phyloP scores from a whole-genome alignment of 495 filamentous ascomycete species.

The Apodospora peruviana region DNA sequence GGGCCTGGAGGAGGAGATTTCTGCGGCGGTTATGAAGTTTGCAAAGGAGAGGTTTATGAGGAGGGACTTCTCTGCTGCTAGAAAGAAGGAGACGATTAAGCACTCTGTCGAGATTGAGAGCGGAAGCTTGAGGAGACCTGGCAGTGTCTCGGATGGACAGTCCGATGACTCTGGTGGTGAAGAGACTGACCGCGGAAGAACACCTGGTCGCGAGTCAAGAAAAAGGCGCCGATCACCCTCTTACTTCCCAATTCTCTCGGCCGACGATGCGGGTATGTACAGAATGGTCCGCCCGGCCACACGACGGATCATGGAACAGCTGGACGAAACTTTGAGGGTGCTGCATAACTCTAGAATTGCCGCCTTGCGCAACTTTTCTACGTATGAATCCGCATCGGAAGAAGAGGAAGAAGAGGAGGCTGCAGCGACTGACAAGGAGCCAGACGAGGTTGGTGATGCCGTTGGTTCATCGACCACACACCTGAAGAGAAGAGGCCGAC shows the following conservation, averaged over 20 bases:
- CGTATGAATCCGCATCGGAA: slow-evolving; percentile 26
- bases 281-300: slow-evolving; percentile 57
- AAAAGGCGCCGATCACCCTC: slow-evolving; percentile 2
- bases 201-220: background rate
- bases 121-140: too few relatives aligned
- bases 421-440: background rate
- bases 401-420: slow-evolving; percentile 13
- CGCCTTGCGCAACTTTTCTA: slow-evolving; percentile 26
- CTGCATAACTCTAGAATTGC: slow-evolving; percentile 59
- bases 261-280: slow-evolving; percentile 55
- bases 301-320: slow-evolving; percentile 55
- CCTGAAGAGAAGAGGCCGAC: background rate
- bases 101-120: slow-evolving; percentile 11
- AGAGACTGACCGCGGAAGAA: background rate
- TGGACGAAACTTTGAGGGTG: slow-evolving; percentile 61
- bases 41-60: slow-evolving; percentile 56
- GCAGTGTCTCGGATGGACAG: too few relatives aligned
- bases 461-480: too few relatives aligned
- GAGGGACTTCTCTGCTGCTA: slow-evolving; percentile 2
- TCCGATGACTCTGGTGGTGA: background rate
- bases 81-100: background rate
- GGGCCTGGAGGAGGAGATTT: slow-evolving; percentile 60
- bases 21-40: slow-evolving; percentile 53
- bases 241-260: slow-evolving; percentile 23
- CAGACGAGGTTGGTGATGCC: too few relatives aligned